These are phyloP conservation scores for Thielaviopsis cerberus DNA, from an alignment of 2,329 filamentous ascomycete genomes.

Conservation along the genomic window DNA sequence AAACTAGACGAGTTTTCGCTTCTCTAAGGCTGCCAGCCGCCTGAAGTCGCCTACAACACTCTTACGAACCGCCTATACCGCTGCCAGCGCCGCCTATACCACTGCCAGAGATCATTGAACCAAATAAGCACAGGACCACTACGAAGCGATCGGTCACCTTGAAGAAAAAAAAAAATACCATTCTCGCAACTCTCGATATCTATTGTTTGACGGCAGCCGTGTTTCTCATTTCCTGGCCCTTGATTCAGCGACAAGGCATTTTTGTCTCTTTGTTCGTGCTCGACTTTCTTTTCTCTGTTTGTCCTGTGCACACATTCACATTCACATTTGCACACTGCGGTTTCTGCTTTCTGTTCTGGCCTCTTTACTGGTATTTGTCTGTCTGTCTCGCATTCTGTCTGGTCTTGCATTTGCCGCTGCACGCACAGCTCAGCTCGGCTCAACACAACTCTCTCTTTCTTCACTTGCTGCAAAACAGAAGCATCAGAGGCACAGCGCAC, in stretches of 20 bases:
- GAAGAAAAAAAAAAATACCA: neutral
- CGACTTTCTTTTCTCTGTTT: neutral
- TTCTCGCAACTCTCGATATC: neutral
- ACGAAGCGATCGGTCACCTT: no score
- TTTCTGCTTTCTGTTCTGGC: neutral
- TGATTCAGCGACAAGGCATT: neutral
- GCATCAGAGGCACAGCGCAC: neutral
- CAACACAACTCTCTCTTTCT: neutral
- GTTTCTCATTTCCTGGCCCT: neutral
- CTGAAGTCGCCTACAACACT: no score
- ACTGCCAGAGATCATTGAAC: no score
- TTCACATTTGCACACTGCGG: neutral
- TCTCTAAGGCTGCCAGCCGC: neutral
- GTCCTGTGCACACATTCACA: no score
- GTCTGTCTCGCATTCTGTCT: neutral
- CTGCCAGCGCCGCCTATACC: no score
- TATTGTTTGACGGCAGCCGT: neutral
- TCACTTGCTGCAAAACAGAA: neutral
- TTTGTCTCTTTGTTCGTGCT: no score
- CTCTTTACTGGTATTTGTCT: neutral
- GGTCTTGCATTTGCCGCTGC: neutral
- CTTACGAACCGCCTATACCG: no score
- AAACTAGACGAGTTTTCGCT: neutral
- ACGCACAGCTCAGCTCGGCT: neutral
- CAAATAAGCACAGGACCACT: no score